These are phyloP conservation scores for Gaeumannomyces tritici DNA, from an alignment of 2,329 filamentous ascomycete genomes.

Conservation along the genomic window DNA sequence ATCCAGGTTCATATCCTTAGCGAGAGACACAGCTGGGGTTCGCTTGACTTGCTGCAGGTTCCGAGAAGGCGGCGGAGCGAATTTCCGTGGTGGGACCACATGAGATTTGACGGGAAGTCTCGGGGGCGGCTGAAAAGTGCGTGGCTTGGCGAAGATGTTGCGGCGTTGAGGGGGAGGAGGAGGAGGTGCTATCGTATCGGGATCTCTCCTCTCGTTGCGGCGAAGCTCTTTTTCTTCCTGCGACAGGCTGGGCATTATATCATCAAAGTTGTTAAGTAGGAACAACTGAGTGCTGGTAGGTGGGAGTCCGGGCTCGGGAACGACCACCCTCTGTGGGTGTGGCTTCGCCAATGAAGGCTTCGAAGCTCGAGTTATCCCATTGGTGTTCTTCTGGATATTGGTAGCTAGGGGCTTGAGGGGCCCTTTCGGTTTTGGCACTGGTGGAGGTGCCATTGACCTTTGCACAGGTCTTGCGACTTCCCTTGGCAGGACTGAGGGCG, in stretches of 20 bases:
- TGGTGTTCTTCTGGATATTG: not conserved
- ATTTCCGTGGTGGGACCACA: not conserved
- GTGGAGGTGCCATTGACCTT: not conserved
- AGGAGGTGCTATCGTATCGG: not conserved
- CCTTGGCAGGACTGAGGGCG: not conserved
- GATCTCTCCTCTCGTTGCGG: constrained; percentile 21
- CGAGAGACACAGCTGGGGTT: not conserved
- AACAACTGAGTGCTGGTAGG: constrained; percentile 42
- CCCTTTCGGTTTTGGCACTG: not conserved
- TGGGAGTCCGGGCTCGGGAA: constrained; percentile 5
- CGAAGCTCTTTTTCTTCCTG: constrained; percentile 44
- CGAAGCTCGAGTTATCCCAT: not conserved
- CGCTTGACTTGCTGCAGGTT: not conserved
- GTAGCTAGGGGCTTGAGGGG: not conserved
- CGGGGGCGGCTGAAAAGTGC: not conserved
- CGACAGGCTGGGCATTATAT: constrained; percentile 46
- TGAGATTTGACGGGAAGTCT: not conserved
- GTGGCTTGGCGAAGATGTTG: constrained; percentile 2
- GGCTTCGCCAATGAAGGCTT: not conserved
- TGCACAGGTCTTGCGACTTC: not conserved
- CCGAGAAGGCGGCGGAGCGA: not conserved
- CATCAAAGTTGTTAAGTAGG: constrained; percentile 36
- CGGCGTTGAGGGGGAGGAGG: not conserved
- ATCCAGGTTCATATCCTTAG: constrained; percentile 11
- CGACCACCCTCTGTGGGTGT: constrained; percentile 5